Conservation (phyloP, 371 early-diverging fungal species). For the Mucor irregularis region DNA sequence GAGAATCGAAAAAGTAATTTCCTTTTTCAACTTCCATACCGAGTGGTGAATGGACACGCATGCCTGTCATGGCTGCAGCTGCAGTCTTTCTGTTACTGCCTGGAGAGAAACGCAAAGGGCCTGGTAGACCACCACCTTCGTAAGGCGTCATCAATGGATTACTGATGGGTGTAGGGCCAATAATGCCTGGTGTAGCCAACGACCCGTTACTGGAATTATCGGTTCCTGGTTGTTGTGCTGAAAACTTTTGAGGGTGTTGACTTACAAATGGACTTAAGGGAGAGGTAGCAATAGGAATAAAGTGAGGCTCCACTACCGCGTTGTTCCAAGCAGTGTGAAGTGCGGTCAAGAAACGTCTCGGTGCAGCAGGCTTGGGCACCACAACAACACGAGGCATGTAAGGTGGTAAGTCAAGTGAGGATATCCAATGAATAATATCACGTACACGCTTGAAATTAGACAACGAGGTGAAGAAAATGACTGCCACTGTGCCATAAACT, state of each 20-base stretch:
- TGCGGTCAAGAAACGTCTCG: conserved; percentile 63
- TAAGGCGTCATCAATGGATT: conserved; percentile 11
- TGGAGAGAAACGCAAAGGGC: conserved; percentile 11
- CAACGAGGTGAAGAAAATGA: conserved; percentile 64
- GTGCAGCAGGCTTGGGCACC: conserved; percentile 72
- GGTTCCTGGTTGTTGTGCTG: background rate
- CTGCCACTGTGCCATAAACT: conserved; percentile 42
- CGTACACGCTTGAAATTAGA: conserved; percentile 61
- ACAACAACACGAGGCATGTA: conserved; percentile 61
- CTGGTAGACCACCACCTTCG: no score
- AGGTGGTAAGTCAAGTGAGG: conserved; percentile 4
- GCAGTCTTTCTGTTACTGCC: conserved; percentile 4
- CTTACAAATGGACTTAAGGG: conserved; percentile 36
- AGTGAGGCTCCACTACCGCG: conserved; percentile 58
- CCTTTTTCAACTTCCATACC: conserved; percentile 18
- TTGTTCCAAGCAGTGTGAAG: conserved; percentile 64
- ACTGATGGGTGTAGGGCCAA: background rate
- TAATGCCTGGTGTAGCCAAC: background rate
- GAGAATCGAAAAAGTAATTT: conserved; percentile 24
- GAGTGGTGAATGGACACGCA: conserved; percentile 6
- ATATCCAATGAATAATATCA: conserved; percentile 48
- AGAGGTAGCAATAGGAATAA: conserved; percentile 66
- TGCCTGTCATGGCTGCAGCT: background rate
- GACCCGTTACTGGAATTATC: background rate
- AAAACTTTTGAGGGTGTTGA: no score